Percentiles rank a stretch among this genome's conserved stretches.
Evolutionary conservation across 306 rosid genomes (phyloP).

Genomic region (Gleditsia sinensis): DNA sequence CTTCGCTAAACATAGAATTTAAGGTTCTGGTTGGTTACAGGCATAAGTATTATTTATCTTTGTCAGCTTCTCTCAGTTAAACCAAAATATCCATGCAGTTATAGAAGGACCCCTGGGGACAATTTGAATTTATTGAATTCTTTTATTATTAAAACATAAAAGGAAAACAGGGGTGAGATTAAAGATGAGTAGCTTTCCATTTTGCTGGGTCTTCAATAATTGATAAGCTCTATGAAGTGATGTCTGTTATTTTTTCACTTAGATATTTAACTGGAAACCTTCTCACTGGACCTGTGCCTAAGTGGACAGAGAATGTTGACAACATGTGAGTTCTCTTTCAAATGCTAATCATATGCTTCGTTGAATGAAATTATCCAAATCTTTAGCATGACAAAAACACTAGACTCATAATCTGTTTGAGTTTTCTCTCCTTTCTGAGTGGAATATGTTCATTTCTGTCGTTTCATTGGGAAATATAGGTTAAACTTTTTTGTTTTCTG

Average conservation of each 20-base stretch:
- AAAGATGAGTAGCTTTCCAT: too few species aligned
- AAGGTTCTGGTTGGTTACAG: not conserved
- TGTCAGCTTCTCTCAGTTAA: not conserved
- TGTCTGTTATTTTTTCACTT: not conserved
- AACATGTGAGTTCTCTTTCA: not conserved
- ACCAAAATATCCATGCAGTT: not conserved
- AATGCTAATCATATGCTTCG: not conserved
- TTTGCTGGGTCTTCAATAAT: too few species aligned
- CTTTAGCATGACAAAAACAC: not conserved
- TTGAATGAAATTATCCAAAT: not conserved
- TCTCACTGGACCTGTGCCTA: not conserved
- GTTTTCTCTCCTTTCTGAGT: not conserved
- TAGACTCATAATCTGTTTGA: too few species aligned
- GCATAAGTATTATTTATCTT: not conserved
- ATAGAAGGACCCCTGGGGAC: not conserved
- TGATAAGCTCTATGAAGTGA: not conserved
- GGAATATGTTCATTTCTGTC: not conserved
- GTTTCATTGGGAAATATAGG: not conserved
- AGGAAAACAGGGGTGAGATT: not conserved
- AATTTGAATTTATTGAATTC: not conserved
- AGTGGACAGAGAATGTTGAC: not conserved
- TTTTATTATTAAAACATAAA: not conserved
- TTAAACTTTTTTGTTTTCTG: not conserved
- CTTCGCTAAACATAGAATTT: not conserved
- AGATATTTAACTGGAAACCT: too few species aligned